A percentile compares a stretch with the other conserved stretches of the same genome.
phyloP scores from a whole-genome alignment of 495 filamentous ascomycete species.

The Penicillium daleae region DNA sequence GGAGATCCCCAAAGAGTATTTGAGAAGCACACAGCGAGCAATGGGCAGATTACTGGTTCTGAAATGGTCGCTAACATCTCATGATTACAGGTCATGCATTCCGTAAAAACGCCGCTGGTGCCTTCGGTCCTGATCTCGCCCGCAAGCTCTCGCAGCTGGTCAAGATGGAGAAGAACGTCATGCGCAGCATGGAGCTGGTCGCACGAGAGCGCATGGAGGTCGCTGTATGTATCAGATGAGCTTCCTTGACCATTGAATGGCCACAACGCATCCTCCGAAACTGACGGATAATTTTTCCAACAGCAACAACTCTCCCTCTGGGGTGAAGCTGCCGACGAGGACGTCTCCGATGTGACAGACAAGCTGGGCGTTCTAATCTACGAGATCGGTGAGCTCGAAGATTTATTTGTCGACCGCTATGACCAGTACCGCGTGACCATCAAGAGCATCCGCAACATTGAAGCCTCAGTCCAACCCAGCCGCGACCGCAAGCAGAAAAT shows the following conservation, averaged over 20 bases:
- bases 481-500: conserved; percentile 99
- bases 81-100: conserved; percentile 80
- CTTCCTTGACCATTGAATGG: neutral
- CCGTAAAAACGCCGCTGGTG: conserved; percentile 85
- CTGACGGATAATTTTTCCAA: conserved; percentile 13
- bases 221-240: conserved; percentile 63
- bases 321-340: conserved; percentile 95
- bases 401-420: conserved; percentile 96
- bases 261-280: neutral
- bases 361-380: conserved; percentile 98
- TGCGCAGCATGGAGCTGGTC: conserved; percentile 96
- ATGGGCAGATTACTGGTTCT: neutral
- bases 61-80: conserved; percentile 26
- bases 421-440: conserved; percentile 99
- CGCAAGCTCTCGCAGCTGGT: conserved; percentile 97
- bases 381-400: conserved; percentile 97
- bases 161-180: conserved; percentile 99
- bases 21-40: neutral
- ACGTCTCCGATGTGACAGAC: conserved; percentile 98
- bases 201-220: conserved; percentile 97
- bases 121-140: conserved; percentile 93
- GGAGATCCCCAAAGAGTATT: neutral
- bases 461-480: conserved; percentile 96
- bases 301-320: conserved; percentile 98
- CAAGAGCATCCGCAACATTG: conserved; percentile 98